Percentiles rank a stretch among this genome's conserved stretches.
phyloP scores from a whole-genome alignment of 1,284 basidiomycete genomes.

The Trichosporon sp. region DNA sequence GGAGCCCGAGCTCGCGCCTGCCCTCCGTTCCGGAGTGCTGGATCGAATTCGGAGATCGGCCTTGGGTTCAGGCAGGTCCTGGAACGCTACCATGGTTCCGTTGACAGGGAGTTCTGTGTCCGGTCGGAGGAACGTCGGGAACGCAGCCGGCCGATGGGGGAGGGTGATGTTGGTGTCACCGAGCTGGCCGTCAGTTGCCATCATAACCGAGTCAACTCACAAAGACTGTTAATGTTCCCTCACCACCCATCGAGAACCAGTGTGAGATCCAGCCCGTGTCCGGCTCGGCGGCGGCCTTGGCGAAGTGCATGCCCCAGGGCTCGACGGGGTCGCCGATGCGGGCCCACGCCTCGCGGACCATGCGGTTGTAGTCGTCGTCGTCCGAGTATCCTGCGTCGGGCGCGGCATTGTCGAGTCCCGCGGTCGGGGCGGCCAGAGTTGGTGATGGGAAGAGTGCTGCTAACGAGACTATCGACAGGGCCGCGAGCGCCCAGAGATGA shows the following conservation, averaged over 20 bases:
- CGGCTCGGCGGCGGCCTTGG: not conserved
- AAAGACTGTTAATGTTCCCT: conserved; percentile 11
- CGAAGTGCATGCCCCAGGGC: conserved; percentile 6
- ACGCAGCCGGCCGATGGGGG: conserved; percentile 47
- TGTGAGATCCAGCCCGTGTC: conserved; percentile 8
- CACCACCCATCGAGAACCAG: conserved; percentile 16
- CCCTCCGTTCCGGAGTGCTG: not conserved
- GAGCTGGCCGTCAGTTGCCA: not conserved
- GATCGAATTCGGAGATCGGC: not conserved
- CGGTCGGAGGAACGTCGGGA: conserved; percentile 34
- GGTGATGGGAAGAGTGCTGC: conserved; percentile 4
- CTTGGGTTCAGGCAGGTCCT: not conserved
- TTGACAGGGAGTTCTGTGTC: conserved; percentile 30
- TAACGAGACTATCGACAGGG: not conserved
- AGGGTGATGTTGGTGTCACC: conserved; percentile 35
- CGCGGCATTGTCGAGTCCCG: not conserved
- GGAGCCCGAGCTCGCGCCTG: not conserved
- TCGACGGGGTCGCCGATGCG: conserved; percentile 9
- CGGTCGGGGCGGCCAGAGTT: not conserved
- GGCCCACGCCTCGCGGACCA: not conserved
- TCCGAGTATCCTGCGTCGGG: not conserved
- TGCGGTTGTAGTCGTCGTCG: not conserved
- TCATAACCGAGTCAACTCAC: not conserved
- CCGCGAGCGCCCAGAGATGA: not conserved
- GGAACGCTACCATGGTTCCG: conserved; percentile 36